Evolutionary conservation across 2,329 filamentous ascomycete genomes (phyloP).

Genomic region (Penicillium sp.): DNA sequence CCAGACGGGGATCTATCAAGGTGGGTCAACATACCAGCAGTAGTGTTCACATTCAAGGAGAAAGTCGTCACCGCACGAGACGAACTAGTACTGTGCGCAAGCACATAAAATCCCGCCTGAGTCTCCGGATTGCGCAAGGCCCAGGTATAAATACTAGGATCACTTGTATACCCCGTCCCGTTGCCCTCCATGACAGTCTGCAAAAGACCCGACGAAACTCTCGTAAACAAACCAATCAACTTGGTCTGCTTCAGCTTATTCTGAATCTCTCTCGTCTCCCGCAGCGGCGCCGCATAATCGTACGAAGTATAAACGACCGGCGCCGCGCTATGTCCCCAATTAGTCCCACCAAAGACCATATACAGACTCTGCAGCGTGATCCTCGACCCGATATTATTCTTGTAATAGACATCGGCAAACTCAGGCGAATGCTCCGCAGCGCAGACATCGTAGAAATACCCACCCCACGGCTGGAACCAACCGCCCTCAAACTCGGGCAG

Average conservation of each 20-base stretch:
- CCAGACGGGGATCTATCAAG: not conserved
- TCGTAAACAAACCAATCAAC: conserved; percentile 56
- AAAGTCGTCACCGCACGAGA: conserved; percentile 51
- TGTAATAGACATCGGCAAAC: conserved; percentile 59
- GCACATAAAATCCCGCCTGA: conserved; percentile 53
- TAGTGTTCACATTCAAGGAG: conserved; percentile 51
- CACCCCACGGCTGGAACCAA: conserved; percentile 57
- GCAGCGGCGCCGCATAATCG: conserved; percentile 52
- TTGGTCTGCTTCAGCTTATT: conserved; percentile 59
- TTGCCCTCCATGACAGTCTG: conserved; percentile 59
- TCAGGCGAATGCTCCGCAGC: conserved; percentile 47
- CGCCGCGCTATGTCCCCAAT: conserved; percentile 56
- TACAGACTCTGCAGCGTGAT: conserved; percentile 54
- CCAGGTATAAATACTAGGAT: conserved; percentile 52
- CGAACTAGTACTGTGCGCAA: conserved; percentile 50
- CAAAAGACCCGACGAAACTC: conserved; percentile 53
- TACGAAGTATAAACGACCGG: conserved; percentile 53
- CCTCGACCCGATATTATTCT: conserved; percentile 56
- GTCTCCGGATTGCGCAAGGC: conserved; percentile 55
- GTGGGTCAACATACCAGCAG: conserved; percentile 43
- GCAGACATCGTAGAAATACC: conserved; percentile 55
- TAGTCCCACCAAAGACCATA: conserved; percentile 58
- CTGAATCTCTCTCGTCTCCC: conserved; percentile 56
- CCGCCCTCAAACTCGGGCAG: conserved; percentile 58
- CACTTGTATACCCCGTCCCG: conserved; percentile 52